Evolutionary conservation across 177 flowering plant species (phyloP).

Genomic region (Tripterygium wilfordii): DNA sequence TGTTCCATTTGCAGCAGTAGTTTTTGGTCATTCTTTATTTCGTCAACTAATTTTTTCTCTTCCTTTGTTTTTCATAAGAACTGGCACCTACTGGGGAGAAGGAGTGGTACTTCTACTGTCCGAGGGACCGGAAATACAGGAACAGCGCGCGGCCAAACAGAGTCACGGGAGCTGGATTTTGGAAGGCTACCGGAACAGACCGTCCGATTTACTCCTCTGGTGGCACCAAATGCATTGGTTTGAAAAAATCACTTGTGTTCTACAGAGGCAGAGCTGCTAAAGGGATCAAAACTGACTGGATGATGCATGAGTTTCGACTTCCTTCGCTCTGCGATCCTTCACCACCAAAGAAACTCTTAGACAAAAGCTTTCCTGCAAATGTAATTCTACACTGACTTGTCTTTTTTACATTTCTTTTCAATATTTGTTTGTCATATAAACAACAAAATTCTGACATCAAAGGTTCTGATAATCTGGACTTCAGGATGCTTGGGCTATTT

Average conservation of each 20-base stretch:
- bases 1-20: neutral
- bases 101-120: slow-evolving; percentile 88
- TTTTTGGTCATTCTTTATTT: neutral
- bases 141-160: slow-evolving; percentile 85
- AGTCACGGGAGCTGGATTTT: slow-evolving; percentile 85
- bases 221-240: slow-evolving; percentile 69
- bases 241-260: slow-evolving; percentile 90
- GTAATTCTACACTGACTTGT: slow-evolving; percentile 19
- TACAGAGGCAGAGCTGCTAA: slow-evolving; percentile 89
- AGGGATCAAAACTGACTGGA: slow-evolving; percentile 94
- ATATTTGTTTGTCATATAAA: neutral
- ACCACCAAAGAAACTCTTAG: slow-evolving; percentile 32
- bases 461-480: neutral
- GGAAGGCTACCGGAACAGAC: slow-evolving; percentile 96
- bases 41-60: neutral
- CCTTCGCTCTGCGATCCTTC: slow-evolving; percentile 51
- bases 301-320: slow-evolving; percentile 95
- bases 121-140: slow-evolving; percentile 80
- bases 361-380: slow-evolving; percentile 47
- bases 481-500: slow-evolving; percentile 91
- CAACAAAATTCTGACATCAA: neutral
- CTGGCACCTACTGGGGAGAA: slow-evolving; percentile 70
- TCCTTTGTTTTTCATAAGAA: slow-evolving; percentile 23
- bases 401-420: neutral
- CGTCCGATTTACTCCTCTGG: slow-evolving; percentile 76